Evolutionary conservation across 208 protist genomes (phyloP), one percentile per base, ranked within the genome.

Genomic region (Wallacemonas sp.): DNA sequence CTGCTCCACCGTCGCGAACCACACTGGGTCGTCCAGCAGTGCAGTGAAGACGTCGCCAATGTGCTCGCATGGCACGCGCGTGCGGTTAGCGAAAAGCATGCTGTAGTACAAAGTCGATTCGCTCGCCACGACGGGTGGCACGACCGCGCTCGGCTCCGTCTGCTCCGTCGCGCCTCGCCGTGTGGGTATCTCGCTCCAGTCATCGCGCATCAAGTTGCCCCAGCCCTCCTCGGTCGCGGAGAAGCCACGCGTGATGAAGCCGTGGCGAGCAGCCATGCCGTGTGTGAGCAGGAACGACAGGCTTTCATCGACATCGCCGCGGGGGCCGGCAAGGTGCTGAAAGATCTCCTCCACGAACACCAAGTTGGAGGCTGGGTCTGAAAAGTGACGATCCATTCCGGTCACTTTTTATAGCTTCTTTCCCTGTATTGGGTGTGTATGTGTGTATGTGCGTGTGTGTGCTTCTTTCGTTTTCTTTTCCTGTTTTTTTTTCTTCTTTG

Each of bases 1-100:
- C 38, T 73, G 58, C 53, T 83, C 81, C 58, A 92, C 76, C 34
- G 78, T 46, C 36, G 73, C 67, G 52, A 90, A 87, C 44, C 92
- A 76, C n/a, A 66, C 78, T 12, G 79, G 71, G 55, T 92, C 81
- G 62, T 79, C 30, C 30, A 92, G 72, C 71, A 94, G 85, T 22
- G 67, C 71, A 8, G 45, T 33, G 62, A 92, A 87, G 5, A 92
- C 66, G 8, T 34, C 15, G 30, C 50, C 50, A 19, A 57, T 34
- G 17, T 26, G 33, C 30, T n/a, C 50, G 5, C 30, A 19, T 19
- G 50, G 50, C 50, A 57, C 50, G 17, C 50, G 50, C 30, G 24
- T n/a, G 17, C 50, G 50, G 50, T 19, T 57, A 32, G 29, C 4
- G 29, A 63, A 57, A 26, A 57, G 50, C 50, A 57, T 57, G 50